Base-by-base conservation (phyloP, 441 rosid genomes). In the Codiaeum variegatum region DNA sequence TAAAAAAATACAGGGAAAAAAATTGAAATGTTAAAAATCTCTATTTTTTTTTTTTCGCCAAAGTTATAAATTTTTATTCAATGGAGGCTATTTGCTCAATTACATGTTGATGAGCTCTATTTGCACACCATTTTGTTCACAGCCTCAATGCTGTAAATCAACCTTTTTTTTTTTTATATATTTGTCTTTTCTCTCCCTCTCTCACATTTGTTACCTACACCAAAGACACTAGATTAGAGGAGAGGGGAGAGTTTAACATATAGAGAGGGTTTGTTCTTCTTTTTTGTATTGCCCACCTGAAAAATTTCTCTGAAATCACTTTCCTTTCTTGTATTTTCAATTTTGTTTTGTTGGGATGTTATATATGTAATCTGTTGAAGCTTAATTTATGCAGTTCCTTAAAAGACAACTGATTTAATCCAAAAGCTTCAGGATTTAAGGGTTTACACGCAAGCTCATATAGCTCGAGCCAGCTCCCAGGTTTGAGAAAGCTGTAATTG, bases 201-300 rank as follows among this genome's bases (percentile, higher is more conserved):
- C 69, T 42, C 15, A 18, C 73, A 61, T 60, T 72, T 52, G 76
- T 55, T 29, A 73, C 69, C 70, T 24, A 65, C 62, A 62, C 38
- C 46, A 26, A 62, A 36, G 10, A 59, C 23, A 29, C 42, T 29
- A 44, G 62, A n/a, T n/a, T n/a, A n/a, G n/a, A n/a, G n/a, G n/a
- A 51, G 19, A 62, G 40, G 70, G 36, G 66, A 70, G 77, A 42
- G 29, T 67, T 56, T n/a, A 40, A 71, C 70, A 65, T 31, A 31
- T 59, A 36, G 75, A 82, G 86, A n/a, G n/a, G 90, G 85, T 75
- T 84, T 83, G 75, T 77, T 66, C 73, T 55, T 69, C 44, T 59
- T 75, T 32, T 52, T 29, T 47, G n/a, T 63, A 67, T 59, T 75
- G 67, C 66, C 47, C 72, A 47, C 77, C 81, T 67, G 73, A n/a